Percentiles rank a stretch among this genome's conserved stretches.
Conservation (phyloP, 2,329 filamentous ascomycete genomes). For the Lecanicillium sp. region DNA sequence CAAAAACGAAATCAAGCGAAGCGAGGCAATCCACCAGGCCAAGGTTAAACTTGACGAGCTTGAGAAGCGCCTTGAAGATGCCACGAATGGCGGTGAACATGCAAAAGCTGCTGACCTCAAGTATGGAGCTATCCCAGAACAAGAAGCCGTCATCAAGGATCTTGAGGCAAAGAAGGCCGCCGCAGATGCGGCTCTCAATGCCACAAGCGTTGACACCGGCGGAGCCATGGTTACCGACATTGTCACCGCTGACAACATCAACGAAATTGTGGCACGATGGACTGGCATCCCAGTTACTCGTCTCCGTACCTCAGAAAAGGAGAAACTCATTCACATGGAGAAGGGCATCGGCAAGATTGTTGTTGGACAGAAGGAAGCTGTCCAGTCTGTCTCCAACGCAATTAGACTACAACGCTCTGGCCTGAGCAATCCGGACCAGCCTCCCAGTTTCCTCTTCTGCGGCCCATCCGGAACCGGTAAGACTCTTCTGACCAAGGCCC, state of each 20-base stretch:
- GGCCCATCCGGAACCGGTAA: slow-evolving; percentile 98
- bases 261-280: slow-evolving; percentile 94
- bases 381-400: slow-evolving; percentile 86
- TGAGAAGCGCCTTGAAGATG: slow-evolving; percentile 86
- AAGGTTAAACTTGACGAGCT: slow-evolving; percentile 92
- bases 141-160: slow-evolving; percentile 68
- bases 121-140: slow-evolving; percentile 95
- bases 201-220: slow-evolving; percentile 45
- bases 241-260: slow-evolving; percentile 96
- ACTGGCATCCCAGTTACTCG: slow-evolving; percentile 97
- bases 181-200: slow-evolving; percentile 63
- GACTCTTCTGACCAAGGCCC: slow-evolving; percentile 89
- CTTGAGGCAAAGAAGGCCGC: slow-evolving; percentile 74
- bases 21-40: slow-evolving; percentile 85
- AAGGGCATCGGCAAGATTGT: slow-evolving; percentile 74
- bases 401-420: slow-evolving; percentile 93
- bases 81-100: slow-evolving; percentile 79
- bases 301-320: slow-evolving; percentile 91
- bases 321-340: slow-evolving; percentile 98
- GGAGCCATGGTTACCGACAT: slow-evolving; percentile 81
- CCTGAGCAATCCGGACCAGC: slow-evolving; percentile 90
- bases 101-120: slow-evolving; percentile 85
- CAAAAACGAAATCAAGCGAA: slow-evolving; percentile 82
- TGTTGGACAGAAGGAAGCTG: slow-evolving; percentile 89
- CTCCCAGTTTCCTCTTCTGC: slow-evolving; percentile 97